Conservation (phyloP, 179 eudicot genomes). For the Vitellaria paradoxa region DNA sequence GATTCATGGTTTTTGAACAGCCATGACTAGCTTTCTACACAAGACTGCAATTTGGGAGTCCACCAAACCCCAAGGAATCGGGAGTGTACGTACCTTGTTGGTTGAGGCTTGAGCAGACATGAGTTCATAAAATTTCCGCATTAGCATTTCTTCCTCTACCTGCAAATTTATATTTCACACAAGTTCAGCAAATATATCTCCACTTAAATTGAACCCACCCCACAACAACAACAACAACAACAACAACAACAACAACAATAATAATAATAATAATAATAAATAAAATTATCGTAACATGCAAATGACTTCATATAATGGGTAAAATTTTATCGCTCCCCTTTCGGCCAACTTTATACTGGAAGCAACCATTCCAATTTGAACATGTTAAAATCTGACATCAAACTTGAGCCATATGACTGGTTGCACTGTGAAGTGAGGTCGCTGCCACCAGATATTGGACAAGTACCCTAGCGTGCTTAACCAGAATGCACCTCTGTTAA, state of each 20-base stretch:
- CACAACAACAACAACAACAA: not conserved
- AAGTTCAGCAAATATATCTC: not conserved
- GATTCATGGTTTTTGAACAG: not conserved
- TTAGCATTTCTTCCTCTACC: conserved; percentile 90
- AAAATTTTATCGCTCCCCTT: no score
- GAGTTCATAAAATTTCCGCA: conserved; percentile 75
- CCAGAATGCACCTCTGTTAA: not conserved
- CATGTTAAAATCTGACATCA: not conserved
- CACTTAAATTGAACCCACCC: not conserved
- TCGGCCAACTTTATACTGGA: no score
- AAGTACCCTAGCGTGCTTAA: not conserved
- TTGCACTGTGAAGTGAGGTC: not conserved
- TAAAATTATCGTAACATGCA: not conserved
- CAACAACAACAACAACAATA: no score
- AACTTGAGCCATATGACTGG: not conserved
- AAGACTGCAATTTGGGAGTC: not conserved
- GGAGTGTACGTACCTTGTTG: conserved; percentile 37
- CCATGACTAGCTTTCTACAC: not conserved
- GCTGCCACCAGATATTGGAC: not conserved
- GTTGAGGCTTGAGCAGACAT: conserved; percentile 48
- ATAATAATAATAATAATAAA: no score
- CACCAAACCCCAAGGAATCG: not conserved
- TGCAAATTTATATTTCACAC: conserved; percentile 17
- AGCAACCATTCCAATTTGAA: not conserved
- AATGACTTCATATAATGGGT: not conserved